Evolutionary conservation across 2,329 filamentous ascomycete genomes (phyloP), one percentile per base, ranked within the genome.

Genomic region (Curvularia sp.): DNA sequence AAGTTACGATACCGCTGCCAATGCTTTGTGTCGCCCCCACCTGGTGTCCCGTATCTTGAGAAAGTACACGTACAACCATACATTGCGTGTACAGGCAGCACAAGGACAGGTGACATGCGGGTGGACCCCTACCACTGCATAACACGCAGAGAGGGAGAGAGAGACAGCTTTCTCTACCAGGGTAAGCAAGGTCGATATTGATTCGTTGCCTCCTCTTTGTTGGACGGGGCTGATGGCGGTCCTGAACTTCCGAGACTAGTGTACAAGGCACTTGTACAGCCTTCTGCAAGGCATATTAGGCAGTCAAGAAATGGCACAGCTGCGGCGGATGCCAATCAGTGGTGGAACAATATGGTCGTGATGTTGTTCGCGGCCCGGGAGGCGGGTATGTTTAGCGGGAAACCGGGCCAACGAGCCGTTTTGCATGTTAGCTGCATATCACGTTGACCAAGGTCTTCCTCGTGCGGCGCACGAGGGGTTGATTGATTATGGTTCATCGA

Each of bases 301-400:
- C 64, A 61, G 61, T 61, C 61, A 50, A 34, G n/a, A 50, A 34
- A 51, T 57, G 53, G 47, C 25, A 43, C 39, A 46, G 19, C 47
- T 28, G 30, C 38, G 43, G 32, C 19, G 57, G 28, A 47, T 46
- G 42, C 57, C 53, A 60, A 60, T 60, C 57, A 64, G 68, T 75
- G 72, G 74, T 71, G 73, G 73, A 73, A 70, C 74, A 76, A 73
- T 74, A 71, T 69, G 36, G 63, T 60, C 36, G 55, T 66, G 57
- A 65, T 63, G 64, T 63, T 57, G 61, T 66, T 63, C n/a, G 64
- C 65, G 58, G 61, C 69, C 71, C 65, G 72, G 66, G 56, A 63
- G 64, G 63, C 69, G 71, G 71, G 66, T 68, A 61, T 55, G 55
- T 46, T 56, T 56, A 49, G 66, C 69, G 69, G 71, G 60, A 61